Base-by-base conservation (phyloP, 495 filamentous ascomycete genomes). In the Cercophora scortea region DNA sequence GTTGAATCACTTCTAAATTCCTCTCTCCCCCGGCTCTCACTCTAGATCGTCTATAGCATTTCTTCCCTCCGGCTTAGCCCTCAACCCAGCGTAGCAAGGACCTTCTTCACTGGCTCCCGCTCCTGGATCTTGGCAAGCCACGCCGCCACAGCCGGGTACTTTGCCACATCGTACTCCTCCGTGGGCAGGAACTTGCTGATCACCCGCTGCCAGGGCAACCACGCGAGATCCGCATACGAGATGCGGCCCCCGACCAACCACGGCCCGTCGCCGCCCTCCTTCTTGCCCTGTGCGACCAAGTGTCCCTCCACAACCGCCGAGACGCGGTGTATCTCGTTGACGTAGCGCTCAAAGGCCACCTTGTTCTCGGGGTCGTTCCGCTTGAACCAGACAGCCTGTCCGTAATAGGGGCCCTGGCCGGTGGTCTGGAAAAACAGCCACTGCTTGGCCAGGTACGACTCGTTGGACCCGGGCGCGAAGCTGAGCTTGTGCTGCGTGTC, bases 341-440 rank as follows among this genome's bases (percentile, higher is more conserved):
- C 19, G 48, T 87, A 89, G 8, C 85, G 74, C 32, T 81, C 75
- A 8, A 78, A 61, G 1, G 80, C 84, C 16, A 86, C 17, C 64
- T 80, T 71, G 5, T 25, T 25, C 65, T 86, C 82, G 0, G 72
- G 38, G 67, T 88, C 82, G 55, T 58, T 74, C 8, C 55, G 55
- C 6, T 47, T 62, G 67, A 88, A 62, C 66, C 72, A 73, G 13
- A 56, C 61, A 0, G 68, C 69, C 60, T 84, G 80, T 16, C 82
- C 80, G 57, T 74, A 88, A 67, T 86, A 88, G 0, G 84, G 84
- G 1, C 82, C 85, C 63, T 88, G 85, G n/a, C 84, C 83, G 3
- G 74, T 76, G 58, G 74, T 69, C 68, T 89, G 85, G 71, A 80
- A 87, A 61, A 75, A 76, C 0, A 88, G 71, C 74, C 78, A 88